Base-by-base conservation (phyloP, 2,329 filamentous ascomycete species). In the Colletotrichum brevisporum region DNA sequence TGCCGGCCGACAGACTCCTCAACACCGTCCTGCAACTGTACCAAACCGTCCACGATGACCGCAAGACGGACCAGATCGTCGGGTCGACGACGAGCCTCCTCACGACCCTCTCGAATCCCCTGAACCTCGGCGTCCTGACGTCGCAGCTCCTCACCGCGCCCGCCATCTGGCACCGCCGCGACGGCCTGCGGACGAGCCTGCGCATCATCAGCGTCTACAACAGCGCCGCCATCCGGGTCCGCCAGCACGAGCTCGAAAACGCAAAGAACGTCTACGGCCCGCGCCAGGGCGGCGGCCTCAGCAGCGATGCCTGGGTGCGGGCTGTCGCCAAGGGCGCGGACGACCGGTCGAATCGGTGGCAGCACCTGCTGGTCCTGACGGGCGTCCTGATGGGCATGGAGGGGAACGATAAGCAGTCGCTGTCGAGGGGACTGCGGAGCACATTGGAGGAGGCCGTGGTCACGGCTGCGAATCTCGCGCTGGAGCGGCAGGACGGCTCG, bases 331-430 rank as follows among this genome's bases (percentile, higher is more conserved):
- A 85, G 73, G 89, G 88, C 43, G 83, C 86, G 10, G 88, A 90
- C 62, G 86, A 85, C 39, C 84, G 85, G 52, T 89, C 89, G 16
- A 86, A 85, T 27, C 84, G 93, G 75, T 97, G 94, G 94, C 91
- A 94, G 78, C 94, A 97, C 78, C 80, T 94, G 36, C 83, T 97
- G n/a, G 87, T 95, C 5, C 86, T 97, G 9, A 90, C 91, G 0
- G 95, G 94, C 3, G 83, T 97, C 24, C 80, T 97, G 67, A 87
- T 95, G 76, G 94, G 93, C 9, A 91, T 95, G 76, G 91, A 92
- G 72, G 84, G 86, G 16, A 85, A 88, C 69, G 87, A 90, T 48
- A 82, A 89, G 53, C 86, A 87, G 67, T 88, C 89, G n/a, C 79
- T 94, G n/a, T 88, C 91, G 5, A 81, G 84, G 39, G 80, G 85